Base-by-base conservation (phyloP, 306 rosid genomes). In the Datisca glomerata region DNA sequence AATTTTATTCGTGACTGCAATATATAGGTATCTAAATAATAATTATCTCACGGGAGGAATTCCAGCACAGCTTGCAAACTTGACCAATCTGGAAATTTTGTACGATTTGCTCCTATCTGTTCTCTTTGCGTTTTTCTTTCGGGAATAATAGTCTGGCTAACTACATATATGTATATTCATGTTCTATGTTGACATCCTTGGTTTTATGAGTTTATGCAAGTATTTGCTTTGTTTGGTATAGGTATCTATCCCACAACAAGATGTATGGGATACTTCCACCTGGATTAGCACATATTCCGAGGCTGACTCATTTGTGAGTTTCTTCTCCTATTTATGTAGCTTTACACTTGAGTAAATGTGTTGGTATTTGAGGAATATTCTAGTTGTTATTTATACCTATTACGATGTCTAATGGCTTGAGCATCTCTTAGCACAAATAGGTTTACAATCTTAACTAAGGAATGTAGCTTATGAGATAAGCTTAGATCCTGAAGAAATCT, bases 21-120 rank as follows among this genome's bases (percentile, higher is more conserved):
- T 61, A 24, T 61, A 41, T 44, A 84, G 98, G 61, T 91, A 91
- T 67, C 71, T 91, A 12, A 91, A 84, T 79, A 79, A 78, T 47
- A 91, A 91, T 46, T 84, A 84, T 65, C 81, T 78, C 43, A 91
- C 98, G 12, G 98, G 98, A 58, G 98, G 96, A 62, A 53, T 91
- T 56, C 96, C 98, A 5, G 74, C 98, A 13, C 98, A 91, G 42
- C 84, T 91, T 38, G 86, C 98, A 44, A 91, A 84, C 67, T 72
- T 91, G 75, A 56, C 84, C 52, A 91, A 76, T 63, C 69, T 91
- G 66, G 98, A 91, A 68, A 91, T 91, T 65, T 63, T 91, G 98
- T 91, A 75, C 67, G 80, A 61, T 41, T 31, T 45, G 33, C 16
- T 38, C 27, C 34, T 51, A 41, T 37, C 28, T 48, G 31, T 35